A percentile compares a stretch with the other conserved stretches of the same genome.
phyloP scores from a whole-genome alignment of 2,329 filamentous ascomycete genomes.

The Ophiostoma novo-ulmi region DNA sequence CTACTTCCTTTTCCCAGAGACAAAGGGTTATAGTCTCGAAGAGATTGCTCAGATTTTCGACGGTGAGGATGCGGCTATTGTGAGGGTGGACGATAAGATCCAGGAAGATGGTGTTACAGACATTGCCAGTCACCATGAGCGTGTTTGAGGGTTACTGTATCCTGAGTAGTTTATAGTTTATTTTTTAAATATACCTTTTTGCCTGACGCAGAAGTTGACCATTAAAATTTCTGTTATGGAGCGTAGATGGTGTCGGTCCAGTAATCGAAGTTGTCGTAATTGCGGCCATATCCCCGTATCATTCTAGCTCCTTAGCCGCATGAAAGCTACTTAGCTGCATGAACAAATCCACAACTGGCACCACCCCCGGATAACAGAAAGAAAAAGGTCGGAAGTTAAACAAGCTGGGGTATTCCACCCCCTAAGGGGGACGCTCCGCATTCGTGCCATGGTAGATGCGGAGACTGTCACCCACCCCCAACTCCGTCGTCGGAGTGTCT shows the following conservation, averaged over 20 bases:
- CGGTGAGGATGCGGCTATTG: constrained; percentile 12
- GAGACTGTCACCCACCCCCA: neutral
- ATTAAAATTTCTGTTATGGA: too few species aligned
- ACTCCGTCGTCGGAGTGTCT: neutral
- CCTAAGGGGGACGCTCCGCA: neutral
- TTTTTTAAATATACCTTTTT: too few species aligned
- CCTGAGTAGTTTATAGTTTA: neutral
- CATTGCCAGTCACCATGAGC: neutral
- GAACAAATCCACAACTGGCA: neutral
- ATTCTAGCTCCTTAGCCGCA: neutral
- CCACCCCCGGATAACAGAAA: neutral
- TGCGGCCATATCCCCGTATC: neutral
- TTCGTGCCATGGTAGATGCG: neutral
- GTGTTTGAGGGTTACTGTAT: neutral
- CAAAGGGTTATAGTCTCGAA: constrained; percentile 25
- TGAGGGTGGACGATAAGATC: neutral
- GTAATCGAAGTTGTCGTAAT: neutral
- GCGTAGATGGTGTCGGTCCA: too few species aligned
- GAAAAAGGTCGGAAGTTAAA: neutral
- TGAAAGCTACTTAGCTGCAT: neutral
- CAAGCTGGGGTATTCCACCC: neutral
- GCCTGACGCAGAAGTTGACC: too few species aligned
- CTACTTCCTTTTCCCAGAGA: constrained; percentile 35
- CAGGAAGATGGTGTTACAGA: neutral
- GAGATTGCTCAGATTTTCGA: constrained; percentile 26